A percentile compares a stretch with the other conserved stretches of the same genome.
These are phyloP conservation scores for Dendrostoma leiphaemia DNA, from an alignment of 2,329 filamentous ascomycete genomes.

Conservation along the genomic window DNA sequence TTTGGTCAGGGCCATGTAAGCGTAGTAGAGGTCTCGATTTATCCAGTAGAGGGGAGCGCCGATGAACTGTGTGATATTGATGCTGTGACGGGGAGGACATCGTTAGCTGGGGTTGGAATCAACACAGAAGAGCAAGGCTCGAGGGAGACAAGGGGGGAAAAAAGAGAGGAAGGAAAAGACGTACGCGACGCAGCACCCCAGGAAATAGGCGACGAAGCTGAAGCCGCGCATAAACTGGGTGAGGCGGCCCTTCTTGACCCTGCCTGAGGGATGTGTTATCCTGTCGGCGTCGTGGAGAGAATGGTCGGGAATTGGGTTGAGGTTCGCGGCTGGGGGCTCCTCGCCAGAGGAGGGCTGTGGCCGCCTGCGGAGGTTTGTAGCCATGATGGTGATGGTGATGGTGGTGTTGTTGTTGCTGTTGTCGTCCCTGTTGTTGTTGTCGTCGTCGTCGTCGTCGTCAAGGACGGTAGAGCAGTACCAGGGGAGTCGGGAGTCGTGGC, in stretches of 20 bases:
- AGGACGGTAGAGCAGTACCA: not conserved
- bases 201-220: slow-evolving; percentile 53
- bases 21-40: slow-evolving; percentile 76
- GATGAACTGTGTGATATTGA: slow-evolving; percentile 70
- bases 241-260: slow-evolving; percentile 47
- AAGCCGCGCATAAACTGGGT: slow-evolving; percentile 52
- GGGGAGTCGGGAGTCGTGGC: not conserved
- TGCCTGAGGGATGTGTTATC: slow-evolving; percentile 52
- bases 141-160: not conserved
- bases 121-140: not conserved
- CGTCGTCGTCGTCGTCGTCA: not conserved
- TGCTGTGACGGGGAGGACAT: slow-evolving; percentile 38
- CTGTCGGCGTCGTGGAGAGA: slow-evolving; percentile 18
- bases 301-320: slow-evolving; percentile 26
- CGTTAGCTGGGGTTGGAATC: not conserved
- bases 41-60: slow-evolving; percentile 74
- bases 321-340: slow-evolving; percentile 22
- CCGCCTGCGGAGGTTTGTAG: slow-evolving; percentile 36
- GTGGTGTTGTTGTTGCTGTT: no score
- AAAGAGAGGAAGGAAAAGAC: slow-evolving; percentile 21
- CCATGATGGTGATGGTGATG: slow-evolving; percentile 26
- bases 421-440: not conserved
- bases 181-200: slow-evolving; percentile 47
- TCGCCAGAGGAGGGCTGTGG: slow-evolving; percentile 21
- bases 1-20: slow-evolving; percentile 86